Evolutionary conservation across 768 basidiomycete genomes (phyloP), one percentile per base, ranked within the genome.

Genomic region (Xerocomellus dryophilus): DNA sequence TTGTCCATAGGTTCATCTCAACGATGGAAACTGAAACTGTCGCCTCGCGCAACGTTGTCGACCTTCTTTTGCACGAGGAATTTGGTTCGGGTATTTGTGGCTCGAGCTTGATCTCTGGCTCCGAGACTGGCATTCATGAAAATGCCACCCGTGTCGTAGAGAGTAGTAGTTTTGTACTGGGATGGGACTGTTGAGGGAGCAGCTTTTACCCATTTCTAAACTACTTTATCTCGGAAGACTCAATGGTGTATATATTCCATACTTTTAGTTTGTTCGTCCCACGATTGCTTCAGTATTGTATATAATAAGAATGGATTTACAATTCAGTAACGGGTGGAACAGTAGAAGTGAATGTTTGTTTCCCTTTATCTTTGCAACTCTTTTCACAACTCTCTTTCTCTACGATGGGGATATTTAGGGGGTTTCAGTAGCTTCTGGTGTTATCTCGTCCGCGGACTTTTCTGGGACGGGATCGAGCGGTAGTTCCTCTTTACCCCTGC

Each of bases 1-100:
- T 44, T 11, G 5, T 23, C 17, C 17, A 10, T 55, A 90, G 89
- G 31, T 82, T 92, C 61, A 88, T 94, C 43, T 90, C 86, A 14
- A 93, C 92, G 7, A 97, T 98, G 95, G 95, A 98, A 70, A 95
- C 93, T 0, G 86, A 94, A 71, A 93, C 90, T 0, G 69, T 96
- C 31, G 79, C 90, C 0, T 82, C 90, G 1, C 82, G 92, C 31
- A 94, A 95, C 67, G 78, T 88, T 36, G 90, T 92, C 43, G 91
- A 93, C 61, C 73, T 90, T 23, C 76, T 93, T 18, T 73, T 94
- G 20, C 78, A 81, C 32, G 88, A 93, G 31, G 80, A 85, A 62
- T 93, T 88, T 68, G 73, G 78, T 34, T 74, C 81, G 1, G 78
- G 85, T n/a, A 78, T 93, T 35, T 94, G 91, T 66, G 81, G 81